phyloP scores from a whole-genome alignment of 768 basidiomycete genomes.

The Naganishia friedmannii region DNA sequence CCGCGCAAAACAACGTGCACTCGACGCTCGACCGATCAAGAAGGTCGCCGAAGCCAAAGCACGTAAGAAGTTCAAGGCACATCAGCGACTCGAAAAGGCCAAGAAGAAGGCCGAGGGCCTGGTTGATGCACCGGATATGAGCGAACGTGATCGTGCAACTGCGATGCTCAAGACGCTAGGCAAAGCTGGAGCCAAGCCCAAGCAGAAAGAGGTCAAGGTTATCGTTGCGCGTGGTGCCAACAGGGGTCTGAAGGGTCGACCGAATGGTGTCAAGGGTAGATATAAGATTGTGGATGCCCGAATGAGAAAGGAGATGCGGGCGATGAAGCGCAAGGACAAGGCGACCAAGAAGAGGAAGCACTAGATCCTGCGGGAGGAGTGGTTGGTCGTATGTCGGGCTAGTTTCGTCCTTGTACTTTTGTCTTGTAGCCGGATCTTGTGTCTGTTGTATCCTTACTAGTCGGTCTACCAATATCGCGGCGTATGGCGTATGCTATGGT shows the following conservation, averaged over 20 bases:
- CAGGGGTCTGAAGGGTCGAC: slow-evolving; percentile 84
- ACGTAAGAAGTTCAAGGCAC: slow-evolving; percentile 87
- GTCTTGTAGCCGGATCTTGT: slow-evolving; percentile 8
- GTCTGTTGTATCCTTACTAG: not conserved
- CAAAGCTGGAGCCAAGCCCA: slow-evolving; percentile 57
- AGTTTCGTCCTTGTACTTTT: not conserved
- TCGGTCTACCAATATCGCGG: not conserved
- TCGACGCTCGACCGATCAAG: slow-evolving; percentile 96
- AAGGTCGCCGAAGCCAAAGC: slow-evolving; percentile 98
- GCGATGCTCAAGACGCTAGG: slow-evolving; percentile 82
- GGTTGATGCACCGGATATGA: slow-evolving; percentile 70
- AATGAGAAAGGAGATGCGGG: slow-evolving; percentile 64
- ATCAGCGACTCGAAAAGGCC: slow-evolving; percentile 79
- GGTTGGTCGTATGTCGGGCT: not conserved
- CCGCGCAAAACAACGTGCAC: slow-evolving; percentile 81
- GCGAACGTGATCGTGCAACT: slow-evolving; percentile 90
- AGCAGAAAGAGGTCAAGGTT: slow-evolving; percentile 68
- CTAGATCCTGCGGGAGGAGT: slow-evolving; percentile 3
- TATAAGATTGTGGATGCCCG: slow-evolving; percentile 92
- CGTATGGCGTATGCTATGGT: too few species aligned
- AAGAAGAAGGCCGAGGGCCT: slow-evolving; percentile 95
- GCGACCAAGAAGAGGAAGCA: slow-evolving; percentile 33
- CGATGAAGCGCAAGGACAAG: slow-evolving; percentile 37
- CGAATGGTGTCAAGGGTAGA: slow-evolving; percentile 91
- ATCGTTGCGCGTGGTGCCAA: slow-evolving; percentile 89